Percentiles rank a stretch among this genome's conserved stretches.
Evolutionary conservation across 345 rosid genomes (phyloP).

Genomic region (Pistacia integerrima): DNA sequence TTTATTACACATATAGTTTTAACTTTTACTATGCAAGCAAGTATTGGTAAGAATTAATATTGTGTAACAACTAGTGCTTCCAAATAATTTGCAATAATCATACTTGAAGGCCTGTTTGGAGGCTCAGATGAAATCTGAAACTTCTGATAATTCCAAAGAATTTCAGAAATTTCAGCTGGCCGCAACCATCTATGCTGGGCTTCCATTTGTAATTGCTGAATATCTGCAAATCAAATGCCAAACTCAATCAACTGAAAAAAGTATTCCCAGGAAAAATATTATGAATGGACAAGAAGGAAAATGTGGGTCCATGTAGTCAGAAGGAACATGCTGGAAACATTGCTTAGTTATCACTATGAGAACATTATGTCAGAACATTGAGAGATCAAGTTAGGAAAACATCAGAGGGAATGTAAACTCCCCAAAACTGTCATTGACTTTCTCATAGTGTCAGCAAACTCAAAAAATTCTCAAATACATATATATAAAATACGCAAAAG

Average conservation of each 20-base stretch:
- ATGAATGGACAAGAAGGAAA: neutral
- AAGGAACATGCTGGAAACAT: neutral
- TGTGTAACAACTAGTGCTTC: neutral
- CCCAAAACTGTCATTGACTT: neutral
- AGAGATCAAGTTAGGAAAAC: neutral
- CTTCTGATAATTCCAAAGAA: slow-evolving; percentile 75
- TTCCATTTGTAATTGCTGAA: slow-evolving; percentile 16
- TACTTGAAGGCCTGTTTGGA: slow-evolving; percentile 80
- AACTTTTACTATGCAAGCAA: neutral
- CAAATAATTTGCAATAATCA: slow-evolving; percentile 22
- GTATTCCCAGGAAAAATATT: neutral
- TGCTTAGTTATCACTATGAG: neutral
- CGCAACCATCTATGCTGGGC: slow-evolving; percentile 94
- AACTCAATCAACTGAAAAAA: neutral
- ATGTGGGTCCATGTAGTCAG: neutral
- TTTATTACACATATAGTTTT: neutral
- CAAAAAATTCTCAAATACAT: neutral
- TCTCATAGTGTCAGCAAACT: neutral
- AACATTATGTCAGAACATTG: no score
- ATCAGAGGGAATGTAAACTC: neutral
- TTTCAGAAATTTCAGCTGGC: slow-evolving; percentile 94
- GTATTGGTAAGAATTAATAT: neutral
- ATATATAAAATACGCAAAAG: neutral
- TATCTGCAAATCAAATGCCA: slow-evolving; percentile 5
- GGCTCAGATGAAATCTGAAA: slow-evolving; percentile 81